Conservation (phyloP, 1,284 basidiomycete species). For the Malassezia japonica region DNA sequence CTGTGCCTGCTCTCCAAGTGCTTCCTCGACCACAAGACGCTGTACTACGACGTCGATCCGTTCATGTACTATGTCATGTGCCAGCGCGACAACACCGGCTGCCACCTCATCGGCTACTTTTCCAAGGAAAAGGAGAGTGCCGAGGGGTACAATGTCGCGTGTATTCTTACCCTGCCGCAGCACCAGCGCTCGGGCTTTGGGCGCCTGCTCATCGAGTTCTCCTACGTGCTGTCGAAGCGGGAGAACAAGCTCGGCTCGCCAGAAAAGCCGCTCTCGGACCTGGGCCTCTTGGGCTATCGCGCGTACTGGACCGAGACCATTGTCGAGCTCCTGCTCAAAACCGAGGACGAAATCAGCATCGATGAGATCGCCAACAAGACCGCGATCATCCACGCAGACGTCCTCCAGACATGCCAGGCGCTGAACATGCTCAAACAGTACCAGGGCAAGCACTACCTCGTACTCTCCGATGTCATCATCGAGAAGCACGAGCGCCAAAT, state of each 20-base stretch:
- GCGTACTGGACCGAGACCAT: conserved; percentile 98
- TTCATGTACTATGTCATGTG: conserved; percentile 99
- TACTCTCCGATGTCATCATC: conserved; percentile 77
- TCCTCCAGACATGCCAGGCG: conserved; percentile 97
- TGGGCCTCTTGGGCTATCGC: conserved; percentile 84
- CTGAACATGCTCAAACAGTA: conserved; percentile 91
- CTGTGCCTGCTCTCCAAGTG: conserved; percentile 92
- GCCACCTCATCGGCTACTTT: conserved; percentile 94
- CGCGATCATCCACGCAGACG: conserved; percentile 88
- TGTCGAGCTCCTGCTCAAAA: conserved; percentile 71
- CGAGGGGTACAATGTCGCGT: conserved; percentile 96
- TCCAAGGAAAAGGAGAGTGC: conserved; percentile 98
- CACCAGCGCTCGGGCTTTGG: conserved; percentile 94
- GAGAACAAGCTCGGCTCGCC: conserved; percentile 92
- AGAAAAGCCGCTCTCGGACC: conserved; percentile 91
- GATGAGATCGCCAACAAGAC: conserved; percentile 97
- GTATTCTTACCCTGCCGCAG: conserved; percentile 93
- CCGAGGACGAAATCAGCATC: conserved; percentile 67
- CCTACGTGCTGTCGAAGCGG: conserved; percentile 92
- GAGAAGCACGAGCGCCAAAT: conserved; percentile 78
- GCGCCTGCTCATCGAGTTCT: conserved; percentile 91
- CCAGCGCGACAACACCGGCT: conserved; percentile 77
- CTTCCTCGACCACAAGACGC: conserved; percentile 97
- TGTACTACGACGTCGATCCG: conserved; percentile 99
- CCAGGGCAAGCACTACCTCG: conserved; percentile 89